These are phyloP conservation scores for Fraxinus nigra DNA, from an alignment of 305 asterid species.

Conservation along the genomic window DNA sequence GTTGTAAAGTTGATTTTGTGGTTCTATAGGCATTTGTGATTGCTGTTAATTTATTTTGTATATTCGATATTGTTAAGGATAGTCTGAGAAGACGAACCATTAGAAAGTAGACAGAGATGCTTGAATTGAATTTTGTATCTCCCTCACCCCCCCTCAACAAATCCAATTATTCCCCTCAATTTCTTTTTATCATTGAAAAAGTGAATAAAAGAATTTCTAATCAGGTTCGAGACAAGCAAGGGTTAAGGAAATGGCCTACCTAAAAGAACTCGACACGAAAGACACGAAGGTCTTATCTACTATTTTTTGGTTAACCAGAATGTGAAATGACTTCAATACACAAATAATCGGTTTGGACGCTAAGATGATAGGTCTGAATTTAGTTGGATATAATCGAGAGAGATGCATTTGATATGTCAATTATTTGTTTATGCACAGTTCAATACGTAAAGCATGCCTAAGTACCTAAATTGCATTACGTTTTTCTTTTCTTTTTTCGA, in stretches of 20 bases:
- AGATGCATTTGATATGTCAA: background rate
- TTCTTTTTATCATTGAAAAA: background rate
- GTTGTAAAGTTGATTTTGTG: background rate
- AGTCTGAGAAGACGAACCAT: background rate
- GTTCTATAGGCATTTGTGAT: background rate
- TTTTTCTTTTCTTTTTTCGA: background rate
- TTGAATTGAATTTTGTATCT: background rate
- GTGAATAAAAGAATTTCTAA: background rate
- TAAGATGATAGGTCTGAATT: background rate
- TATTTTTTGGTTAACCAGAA: background rate
- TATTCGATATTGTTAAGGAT: background rate
- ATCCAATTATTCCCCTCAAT: background rate
- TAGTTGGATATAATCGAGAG: background rate
- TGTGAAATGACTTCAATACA: background rate
- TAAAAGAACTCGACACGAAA: background rate
- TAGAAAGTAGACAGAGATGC: background rate
- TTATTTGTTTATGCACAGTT: background rate
- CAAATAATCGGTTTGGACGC: background rate
- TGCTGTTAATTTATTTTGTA: background rate
- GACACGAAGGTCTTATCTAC: background rate
- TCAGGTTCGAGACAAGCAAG: background rate
- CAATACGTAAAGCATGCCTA: background rate
- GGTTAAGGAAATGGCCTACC: background rate
- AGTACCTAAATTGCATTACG: background rate
- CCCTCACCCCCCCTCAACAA: background rate